Evolutionary conservation across 2,329 filamentous ascomycete species (phyloP).

Genomic region (Polytolypa hystricis): DNA sequence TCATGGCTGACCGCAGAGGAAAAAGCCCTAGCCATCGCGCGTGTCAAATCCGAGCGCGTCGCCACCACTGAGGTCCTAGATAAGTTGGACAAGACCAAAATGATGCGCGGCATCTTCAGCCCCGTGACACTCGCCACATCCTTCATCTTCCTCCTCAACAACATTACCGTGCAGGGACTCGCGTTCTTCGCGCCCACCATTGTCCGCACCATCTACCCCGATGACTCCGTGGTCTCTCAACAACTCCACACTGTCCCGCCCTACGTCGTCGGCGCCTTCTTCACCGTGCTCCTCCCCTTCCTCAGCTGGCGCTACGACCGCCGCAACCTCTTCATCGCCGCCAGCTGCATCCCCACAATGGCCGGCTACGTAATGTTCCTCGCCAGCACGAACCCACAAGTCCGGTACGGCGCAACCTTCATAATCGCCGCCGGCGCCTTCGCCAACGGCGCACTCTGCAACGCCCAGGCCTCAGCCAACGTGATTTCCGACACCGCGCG

Average conservation of each 20-base stretch:
- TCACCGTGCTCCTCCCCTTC: constrained; percentile 9
- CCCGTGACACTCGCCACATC: constrained; percentile 7
- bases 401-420: constrained; percentile 10
- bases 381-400: constrained; percentile 2
- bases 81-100: constrained; percentile 7
- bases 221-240: constrained; percentile 25
- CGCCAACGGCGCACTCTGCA: constrained; percentile 6
- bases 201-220: constrained; percentile 8
- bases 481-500: constrained; percentile 9
- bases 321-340: constrained; percentile 6
- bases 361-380: constrained; percentile 10
- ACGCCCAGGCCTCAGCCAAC: constrained; percentile 9
- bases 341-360: constrained; percentile 4
- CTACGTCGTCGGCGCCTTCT: constrained; percentile 8
- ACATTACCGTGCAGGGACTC: constrained; percentile 63
- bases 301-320: constrained; percentile 9
- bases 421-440: constrained; percentile 10
- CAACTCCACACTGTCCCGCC: constrained; percentile 12
- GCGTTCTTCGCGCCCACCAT: constrained; percentile 11
- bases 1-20: constrained; percentile 9
- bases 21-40: constrained; percentile 9
- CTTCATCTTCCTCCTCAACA: constrained; percentile 45
- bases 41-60: constrained; percentile 10
- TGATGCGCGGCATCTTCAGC: constrained; percentile 8
- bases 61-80: constrained; percentile 9